Evolutionary conservation across 2,329 filamentous ascomycete species (phyloP), one percentile per base, ranked within the genome.

Genomic region (Stemphylium vesicarium): DNA sequence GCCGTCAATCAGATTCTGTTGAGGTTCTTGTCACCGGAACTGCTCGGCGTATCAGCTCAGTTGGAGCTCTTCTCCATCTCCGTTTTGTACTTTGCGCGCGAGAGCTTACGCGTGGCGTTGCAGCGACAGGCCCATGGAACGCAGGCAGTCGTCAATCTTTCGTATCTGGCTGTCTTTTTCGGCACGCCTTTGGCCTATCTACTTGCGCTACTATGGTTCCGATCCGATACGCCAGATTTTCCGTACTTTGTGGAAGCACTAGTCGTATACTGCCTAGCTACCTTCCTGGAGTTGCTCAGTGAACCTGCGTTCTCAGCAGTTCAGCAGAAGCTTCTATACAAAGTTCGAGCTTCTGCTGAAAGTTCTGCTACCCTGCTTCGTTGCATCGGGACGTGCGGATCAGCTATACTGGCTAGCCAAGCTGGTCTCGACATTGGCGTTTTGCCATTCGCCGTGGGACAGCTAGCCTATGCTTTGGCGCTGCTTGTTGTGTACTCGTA

Each of bases 61-160:
- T 84, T 99, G 3, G 95, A 99, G 68, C 86, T 98, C 0, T 97
- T 93, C 75, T 93, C 94, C 56, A 89, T 96, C 39, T 92, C 92
- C 0, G 88, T 96, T n/a, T 83, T 99, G 0, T 97, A 96, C 76
- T 98, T 99, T 70, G 90, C 95, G 0, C 85, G 95, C 35, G 95
- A 99, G 77, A 94, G 90, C 68, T 79, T 98, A 43, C 88, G 95
- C 13, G 89, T 96, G n/a, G 92, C 94, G 22, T 85, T 96, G 32
- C 94, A 98, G 77, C 84, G 95, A 46, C 90, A 93, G 61, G 74
- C 78, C 7, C 74, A 79, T 60, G 75, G 75, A 44, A 74, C 84
- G 10, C 94, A 98, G 75, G 86, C 90, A 2, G 88, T 94, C 38
- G 85, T 98, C 75, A 99, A 99, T 69, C 81, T 96, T 35, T 90